Percentiles rank a stretch among this genome's conserved stretches.
phyloP scores from a whole-genome alignment of 768 basidiomycete species.

The Phanerochaete sordida region DNA sequence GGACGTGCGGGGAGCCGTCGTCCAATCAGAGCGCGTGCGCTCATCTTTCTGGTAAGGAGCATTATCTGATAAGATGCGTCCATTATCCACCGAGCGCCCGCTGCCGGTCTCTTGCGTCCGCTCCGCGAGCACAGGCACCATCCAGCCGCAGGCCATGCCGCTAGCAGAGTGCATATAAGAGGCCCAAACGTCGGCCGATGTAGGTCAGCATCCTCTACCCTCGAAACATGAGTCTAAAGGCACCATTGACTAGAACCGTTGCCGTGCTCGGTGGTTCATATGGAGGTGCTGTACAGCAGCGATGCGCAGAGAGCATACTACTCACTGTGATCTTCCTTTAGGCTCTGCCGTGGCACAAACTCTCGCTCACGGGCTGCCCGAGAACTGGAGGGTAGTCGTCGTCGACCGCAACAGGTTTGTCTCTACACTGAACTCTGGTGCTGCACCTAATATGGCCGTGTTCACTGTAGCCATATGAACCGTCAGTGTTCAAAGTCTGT shows the following conservation, averaged over 20 bases:
- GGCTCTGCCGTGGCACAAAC: conserved; percentile 46
- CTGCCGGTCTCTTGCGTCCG: neutral
- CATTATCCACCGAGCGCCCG: conserved; percentile 2
- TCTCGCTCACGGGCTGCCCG: conserved; percentile 44
- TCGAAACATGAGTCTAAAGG: neutral
- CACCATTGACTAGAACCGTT: conserved; percentile 32
- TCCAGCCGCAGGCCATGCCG: neutral
- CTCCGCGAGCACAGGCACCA: neutral
- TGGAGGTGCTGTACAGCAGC: conserved; percentile 36
- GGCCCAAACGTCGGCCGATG: neutral
- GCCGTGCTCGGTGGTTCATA: conserved; percentile 55
- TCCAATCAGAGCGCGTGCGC: neutral
- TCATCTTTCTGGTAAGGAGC: neutral
- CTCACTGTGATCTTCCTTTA: conserved; percentile 16
- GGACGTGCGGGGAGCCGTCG: neutral
- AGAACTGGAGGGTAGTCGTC: conserved; percentile 51
- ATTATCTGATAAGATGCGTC: conserved; percentile 10
- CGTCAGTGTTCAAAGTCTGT: neutral
- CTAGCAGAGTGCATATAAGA: neutral
- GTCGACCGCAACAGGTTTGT: conserved; percentile 59
- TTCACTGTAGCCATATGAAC: neutral
- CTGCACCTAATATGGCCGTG: neutral
- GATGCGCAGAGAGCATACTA: neutral
- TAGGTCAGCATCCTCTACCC: neutral
- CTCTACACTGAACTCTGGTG: neutral